Conservation (phyloP, 495 filamentous ascomycete genomes). For the Penicillium ochrochloron region DNA sequence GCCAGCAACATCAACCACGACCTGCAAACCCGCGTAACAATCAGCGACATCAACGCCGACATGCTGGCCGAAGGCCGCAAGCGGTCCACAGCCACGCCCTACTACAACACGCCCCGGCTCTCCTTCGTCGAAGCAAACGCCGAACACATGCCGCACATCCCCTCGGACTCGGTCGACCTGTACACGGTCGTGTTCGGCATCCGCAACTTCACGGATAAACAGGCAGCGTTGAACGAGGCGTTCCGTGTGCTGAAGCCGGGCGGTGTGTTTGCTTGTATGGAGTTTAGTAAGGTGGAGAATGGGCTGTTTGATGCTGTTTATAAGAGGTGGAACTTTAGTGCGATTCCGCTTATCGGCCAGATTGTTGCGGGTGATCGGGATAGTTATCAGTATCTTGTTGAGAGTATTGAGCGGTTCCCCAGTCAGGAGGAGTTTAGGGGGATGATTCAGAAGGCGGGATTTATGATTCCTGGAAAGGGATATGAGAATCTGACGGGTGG, state of each 20-base stretch:
- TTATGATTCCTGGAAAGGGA: conserved; percentile 77
- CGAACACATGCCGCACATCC: conserved; percentile 71
- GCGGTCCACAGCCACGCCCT: conserved; percentile 64
- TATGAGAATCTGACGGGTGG: conserved; percentile 90
- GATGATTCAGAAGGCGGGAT: conserved; percentile 90
- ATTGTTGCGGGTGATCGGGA: conserved; percentile 91
- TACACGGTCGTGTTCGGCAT: conserved; percentile 99
- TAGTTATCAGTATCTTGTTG: conserved; percentile 97
- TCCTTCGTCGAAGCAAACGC: conserved; percentile 89
- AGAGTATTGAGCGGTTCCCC: conserved; percentile 95
- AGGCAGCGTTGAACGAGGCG: conserved; percentile 77
- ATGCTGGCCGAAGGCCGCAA: conserved; percentile 90
- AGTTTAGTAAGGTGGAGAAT: conserved; percentile 85
- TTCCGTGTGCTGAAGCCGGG: conserved; percentile 89
- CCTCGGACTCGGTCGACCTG: conserved; percentile 71
- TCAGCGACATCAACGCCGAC: conserved; percentile 91
- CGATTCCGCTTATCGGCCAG: conserved; percentile 94
- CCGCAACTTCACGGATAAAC: conserved; percentile 91
- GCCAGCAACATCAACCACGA: conserved; percentile 82
- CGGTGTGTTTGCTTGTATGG: conserved; percentile 94
- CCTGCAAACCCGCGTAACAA: conserved; percentile 76
- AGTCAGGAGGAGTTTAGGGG: conserved; percentile 78
- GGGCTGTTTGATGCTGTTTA: conserved; percentile 80
- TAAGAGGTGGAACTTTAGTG: conserved; percentile 93
- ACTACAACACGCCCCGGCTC: conserved; percentile 63